phyloP scores from a whole-genome alignment of 805 yeast species.

The Kurtzmaniella fragi region DNA sequence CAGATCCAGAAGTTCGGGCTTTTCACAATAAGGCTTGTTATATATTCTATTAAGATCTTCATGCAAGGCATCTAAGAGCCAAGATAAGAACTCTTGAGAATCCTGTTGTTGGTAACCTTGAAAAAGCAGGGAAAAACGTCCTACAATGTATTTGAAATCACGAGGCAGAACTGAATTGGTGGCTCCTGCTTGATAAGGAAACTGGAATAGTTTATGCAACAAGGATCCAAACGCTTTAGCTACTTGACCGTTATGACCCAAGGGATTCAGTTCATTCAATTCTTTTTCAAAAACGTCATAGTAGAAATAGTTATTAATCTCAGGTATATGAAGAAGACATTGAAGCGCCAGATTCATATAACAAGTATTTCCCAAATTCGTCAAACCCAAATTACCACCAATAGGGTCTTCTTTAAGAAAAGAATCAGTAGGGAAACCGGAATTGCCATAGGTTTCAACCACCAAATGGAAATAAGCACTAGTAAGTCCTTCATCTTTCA shows the following conservation, averaged over 20 bases:
- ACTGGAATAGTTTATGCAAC: constrained; percentile 53
- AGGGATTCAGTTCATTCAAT: constrained; percentile 70
- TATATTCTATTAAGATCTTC: constrained; percentile 85
- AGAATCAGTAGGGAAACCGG: constrained; percentile 11
- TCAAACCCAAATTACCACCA: constrained; percentile 53
- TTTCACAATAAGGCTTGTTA: constrained; percentile 81
- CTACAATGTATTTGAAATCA: constrained; percentile 73
- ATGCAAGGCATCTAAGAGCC: constrained; percentile 81
- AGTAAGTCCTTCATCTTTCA: constrained; percentile 26
- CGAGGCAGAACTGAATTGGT: constrained; percentile 49
- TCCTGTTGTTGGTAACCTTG: constrained; percentile 86
- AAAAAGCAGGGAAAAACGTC: constrained; percentile 73
- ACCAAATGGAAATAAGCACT: constrained; percentile 20
- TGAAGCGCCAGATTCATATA: constrained; percentile 95
- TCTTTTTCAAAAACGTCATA: constrained; percentile 58
- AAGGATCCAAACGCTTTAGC: constrained; percentile 72
- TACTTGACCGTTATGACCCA: constrained; percentile 79
- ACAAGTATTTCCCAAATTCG: constrained; percentile 84
- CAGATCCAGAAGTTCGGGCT: constrained; percentile 72
- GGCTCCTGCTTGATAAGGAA: background rate
- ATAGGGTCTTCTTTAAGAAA: constrained; percentile 19
- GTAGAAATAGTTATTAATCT: constrained; percentile 69
- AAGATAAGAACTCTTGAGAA: constrained; percentile 88
- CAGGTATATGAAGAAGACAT: constrained; percentile 83
- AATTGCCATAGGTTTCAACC: constrained; percentile 15